These are phyloP conservation scores for Fusarium cicatricum DNA, from an alignment of 2,329 filamentous ascomycete species.

Conservation along the genomic window DNA sequence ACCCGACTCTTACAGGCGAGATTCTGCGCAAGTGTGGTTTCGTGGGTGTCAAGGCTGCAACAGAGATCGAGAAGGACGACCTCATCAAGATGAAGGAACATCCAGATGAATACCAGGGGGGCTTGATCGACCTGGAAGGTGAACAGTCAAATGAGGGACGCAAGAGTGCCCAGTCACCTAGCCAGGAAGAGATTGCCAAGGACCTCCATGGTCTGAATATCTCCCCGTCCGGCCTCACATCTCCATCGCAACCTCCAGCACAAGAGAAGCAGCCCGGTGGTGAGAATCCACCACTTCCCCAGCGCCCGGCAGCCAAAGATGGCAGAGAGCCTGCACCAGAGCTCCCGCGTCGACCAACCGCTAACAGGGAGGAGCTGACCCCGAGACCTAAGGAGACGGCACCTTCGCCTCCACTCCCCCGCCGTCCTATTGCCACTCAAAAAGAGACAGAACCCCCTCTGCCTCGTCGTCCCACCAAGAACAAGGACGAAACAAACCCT, in stretches of 20 bases:
- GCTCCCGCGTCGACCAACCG: conserved; percentile 18
- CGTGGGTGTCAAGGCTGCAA: conserved; percentile 53
- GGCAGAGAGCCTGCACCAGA: conserved; percentile 12
- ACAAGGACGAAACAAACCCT: conserved; percentile 16
- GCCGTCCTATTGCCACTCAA: conserved; percentile 17
- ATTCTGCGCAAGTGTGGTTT: conserved; percentile 63
- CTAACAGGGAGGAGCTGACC: conserved; percentile 7
- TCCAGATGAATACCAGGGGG: conserved; percentile 42
- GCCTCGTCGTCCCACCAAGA: conserved; percentile 24
- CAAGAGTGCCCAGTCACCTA: conserved; percentile 18
- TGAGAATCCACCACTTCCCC: conserved; percentile 30
- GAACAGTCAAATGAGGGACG: conserved; percentile 9
- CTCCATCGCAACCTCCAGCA: conserved; percentile 28
- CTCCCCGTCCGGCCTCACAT: conserved; percentile 38
- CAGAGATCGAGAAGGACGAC: conserved; percentile 60
- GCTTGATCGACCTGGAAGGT: conserved; percentile 45
- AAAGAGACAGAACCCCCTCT: conserved; percentile 17
- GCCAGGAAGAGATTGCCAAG: conserved; percentile 31
- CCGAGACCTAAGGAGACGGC: not conserved
- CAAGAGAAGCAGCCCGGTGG: not conserved
- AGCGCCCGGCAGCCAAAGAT: conserved; percentile 3
- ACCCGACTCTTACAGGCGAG: conserved; percentile 58
- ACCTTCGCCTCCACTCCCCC: conserved; percentile 18
- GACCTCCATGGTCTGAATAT: conserved; percentile 43
- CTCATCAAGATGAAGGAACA: conserved; percentile 57